Evolutionary conservation across 139 green algal genomes (phyloP), one percentile per base, ranked within the genome.

Genomic region (Haematococcus sp.): DNA sequence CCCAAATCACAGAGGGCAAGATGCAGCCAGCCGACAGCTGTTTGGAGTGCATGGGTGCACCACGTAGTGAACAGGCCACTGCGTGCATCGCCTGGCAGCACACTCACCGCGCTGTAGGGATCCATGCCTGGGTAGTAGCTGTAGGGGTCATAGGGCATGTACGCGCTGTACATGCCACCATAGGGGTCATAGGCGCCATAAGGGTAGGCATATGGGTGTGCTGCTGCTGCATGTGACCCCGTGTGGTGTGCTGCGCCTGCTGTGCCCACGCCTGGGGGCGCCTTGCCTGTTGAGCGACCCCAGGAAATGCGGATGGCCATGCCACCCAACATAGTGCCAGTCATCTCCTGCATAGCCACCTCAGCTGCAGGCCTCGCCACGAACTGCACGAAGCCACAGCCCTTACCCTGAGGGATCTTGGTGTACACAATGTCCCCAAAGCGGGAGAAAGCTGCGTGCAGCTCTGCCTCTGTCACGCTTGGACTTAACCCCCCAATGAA

Each of bases 351-450:
- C 83, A 97, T 89, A 1, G 93, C 91, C 27, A 67, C 68, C 77
- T 96, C 91, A 0, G 93, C 65, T 32, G 46, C 76, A 0, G 80
- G 58, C 5, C 90, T 84, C 16, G 88, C 78, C 52, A 89, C 76
- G 68, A 93, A 98, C 79, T 98, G 95, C 31, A 98, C 95, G 76
- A 98, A 98, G 13, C 94, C 95, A 80, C 95, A 98, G 58, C 91
- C 92, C 83, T 98, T 98, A 80, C 91, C 92, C 32, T 82, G 75
- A 3, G 95, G 94, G 11, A 98, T 95, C 82, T 97, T 98, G 33
- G 90, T 87, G 67, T 98, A 98, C 0, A 95, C 81, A 11, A 98
- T 91, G 51, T 97, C 90, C 17, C 95, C 95, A 75, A 89, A 97
- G 1, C 75, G 67, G 9, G 72, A 68, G 67, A 98, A 98, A 5